A percentile compares a stretch with the other conserved stretches of the same genome.
Evolutionary conservation across 108 stramenopile genomes (phyloP).

Genomic region (Craspedostauros australis): DNA sequence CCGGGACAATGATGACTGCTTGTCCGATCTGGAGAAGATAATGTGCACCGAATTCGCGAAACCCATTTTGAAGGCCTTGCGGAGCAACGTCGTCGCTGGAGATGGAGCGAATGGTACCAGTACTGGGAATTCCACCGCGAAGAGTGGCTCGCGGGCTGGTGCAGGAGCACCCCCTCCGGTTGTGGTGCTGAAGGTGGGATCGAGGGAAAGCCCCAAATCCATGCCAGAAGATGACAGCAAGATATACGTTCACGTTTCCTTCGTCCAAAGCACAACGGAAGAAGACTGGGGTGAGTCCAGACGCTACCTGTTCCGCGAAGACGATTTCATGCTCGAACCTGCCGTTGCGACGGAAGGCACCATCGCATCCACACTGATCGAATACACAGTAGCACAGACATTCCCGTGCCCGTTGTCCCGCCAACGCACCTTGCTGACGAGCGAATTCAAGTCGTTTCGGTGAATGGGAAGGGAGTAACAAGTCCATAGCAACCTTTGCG

Average conservation of each 20-base stretch:
- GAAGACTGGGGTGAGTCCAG: not conserved
- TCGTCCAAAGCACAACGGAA: conserved; percentile 26
- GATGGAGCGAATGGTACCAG: too few species aligned
- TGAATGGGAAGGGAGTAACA: too few species aligned
- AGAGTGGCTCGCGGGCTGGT: conserved; percentile 12
- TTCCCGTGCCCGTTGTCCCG: conserved; percentile 76
- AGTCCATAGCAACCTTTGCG: too few species aligned
- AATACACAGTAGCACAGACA: conserved; percentile 63
- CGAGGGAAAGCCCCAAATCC: conserved; percentile 10
- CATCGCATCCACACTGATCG: conserved; percentile 35
- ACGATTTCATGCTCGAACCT: conserved; percentile 11
- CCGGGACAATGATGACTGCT: conserved; percentile 1
- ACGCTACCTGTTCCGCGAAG: conserved; percentile 8
- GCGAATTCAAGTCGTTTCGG: conserved; percentile 15
- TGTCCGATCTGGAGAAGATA: conserved; percentile 31
- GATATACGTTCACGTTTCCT: conserved; percentile 32
- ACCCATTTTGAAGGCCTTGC: conserved; percentile 38
- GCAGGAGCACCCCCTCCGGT: not conserved
- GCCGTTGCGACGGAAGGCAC: conserved; percentile 21
- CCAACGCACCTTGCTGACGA: conserved; percentile 59
- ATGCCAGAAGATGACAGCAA: conserved; percentile 14
- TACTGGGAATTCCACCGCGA: conserved; percentile 22
- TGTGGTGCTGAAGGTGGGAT: not conserved
- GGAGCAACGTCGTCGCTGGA: conserved; percentile 5
- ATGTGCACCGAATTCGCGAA: conserved; percentile 51